Evolutionary conservation across 257 asterid species (phyloP).

Genomic region (Asclepias syriaca): DNA sequence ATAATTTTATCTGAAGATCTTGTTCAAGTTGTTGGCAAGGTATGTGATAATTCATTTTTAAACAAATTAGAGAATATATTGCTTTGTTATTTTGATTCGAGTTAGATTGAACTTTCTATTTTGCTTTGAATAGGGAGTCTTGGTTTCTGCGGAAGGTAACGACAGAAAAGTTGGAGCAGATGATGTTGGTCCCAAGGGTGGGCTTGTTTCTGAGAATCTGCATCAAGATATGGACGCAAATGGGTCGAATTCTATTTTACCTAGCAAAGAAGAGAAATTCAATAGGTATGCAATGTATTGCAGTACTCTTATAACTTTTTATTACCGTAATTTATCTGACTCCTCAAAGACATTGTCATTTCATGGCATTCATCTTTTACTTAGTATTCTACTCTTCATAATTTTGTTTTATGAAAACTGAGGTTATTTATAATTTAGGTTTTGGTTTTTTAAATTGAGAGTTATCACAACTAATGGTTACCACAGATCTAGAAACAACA

Average conservation of each 20-base stretch:
- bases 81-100: not conserved
- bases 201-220: slow-evolving; percentile 20
- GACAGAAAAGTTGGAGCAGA: slow-evolving; percentile 36
- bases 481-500: not conserved
- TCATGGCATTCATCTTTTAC: not conserved
- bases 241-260: slow-evolving; percentile 20
- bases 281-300: slow-evolving; percentile 35
- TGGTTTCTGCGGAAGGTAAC: slow-evolving; percentile 51
- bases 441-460: not conserved
- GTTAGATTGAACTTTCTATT: slow-evolving; percentile 5
- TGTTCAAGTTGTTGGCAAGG: slow-evolving; percentile 92
- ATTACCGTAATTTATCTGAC: not conserved
- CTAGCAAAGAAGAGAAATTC: slow-evolving; percentile 23
- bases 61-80: slow-evolving; percentile 5
- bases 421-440: not conserved
- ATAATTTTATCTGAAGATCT: slow-evolving; percentile 60
- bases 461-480: not conserved
- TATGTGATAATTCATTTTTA: slow-evolving; percentile 16
- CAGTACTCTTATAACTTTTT: not conserved
- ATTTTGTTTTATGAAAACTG: no score
- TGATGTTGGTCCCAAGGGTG: slow-evolving; percentile 28
- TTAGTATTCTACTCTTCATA: not conserved
- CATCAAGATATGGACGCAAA: slow-evolving; percentile 31
- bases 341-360: not conserved
- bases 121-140: slow-evolving; percentile 44